Evolutionary conservation across 495 filamentous ascomycete genomes (phyloP).

Genomic region (Geoglossum glabrum): DNA sequence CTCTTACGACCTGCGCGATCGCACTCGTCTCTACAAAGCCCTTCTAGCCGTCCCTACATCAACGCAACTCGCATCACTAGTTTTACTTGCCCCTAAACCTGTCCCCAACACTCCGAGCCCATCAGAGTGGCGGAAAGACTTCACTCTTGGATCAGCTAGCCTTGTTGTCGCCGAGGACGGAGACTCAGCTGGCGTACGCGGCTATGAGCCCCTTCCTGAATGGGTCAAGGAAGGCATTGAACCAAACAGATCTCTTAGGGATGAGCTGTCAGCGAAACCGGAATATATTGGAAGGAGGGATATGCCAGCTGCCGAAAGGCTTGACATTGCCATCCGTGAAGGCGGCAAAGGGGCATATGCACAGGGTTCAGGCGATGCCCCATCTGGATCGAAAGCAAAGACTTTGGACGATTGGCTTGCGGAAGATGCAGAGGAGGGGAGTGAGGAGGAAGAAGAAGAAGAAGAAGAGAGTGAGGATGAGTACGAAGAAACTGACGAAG

Average conservation of each 20-base stretch:
- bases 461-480: slow-evolving; percentile 30
- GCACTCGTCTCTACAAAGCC: slow-evolving; percentile 67
- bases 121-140: slow-evolving; percentile 54
- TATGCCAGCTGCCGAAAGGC: slow-evolving; percentile 40
- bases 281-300: slow-evolving; percentile 23
- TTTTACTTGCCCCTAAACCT: slow-evolving; percentile 85
- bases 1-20: slow-evolving; percentile 86
- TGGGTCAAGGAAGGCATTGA: slow-evolving; percentile 71
- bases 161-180: slow-evolving; percentile 62
- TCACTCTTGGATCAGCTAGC: slow-evolving; percentile 62
- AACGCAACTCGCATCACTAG: slow-evolving; percentile 70
- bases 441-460: slow-evolving; percentile 26
- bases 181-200: slow-evolving; percentile 44
- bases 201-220: slow-evolving; percentile 58
- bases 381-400: slow-evolving; percentile 32
- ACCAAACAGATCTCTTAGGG: slow-evolving; percentile 36
- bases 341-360: not conserved
- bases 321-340: slow-evolving; percentile 30
- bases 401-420: slow-evolving; percentile 79
- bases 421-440: slow-evolving; percentile 33
- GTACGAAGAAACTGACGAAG: slow-evolving; percentile 20
- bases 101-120: slow-evolving; percentile 74
- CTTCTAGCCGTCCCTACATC: slow-evolving; percentile 52
- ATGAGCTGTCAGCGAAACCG: slow-evolving; percentile 15
- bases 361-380: not conserved